A percentile compares a stretch with the other conserved stretches of the same genome.
Conservation (phyloP, 345 rosid genomes). For the Gossypioides kirkii region DNA sequence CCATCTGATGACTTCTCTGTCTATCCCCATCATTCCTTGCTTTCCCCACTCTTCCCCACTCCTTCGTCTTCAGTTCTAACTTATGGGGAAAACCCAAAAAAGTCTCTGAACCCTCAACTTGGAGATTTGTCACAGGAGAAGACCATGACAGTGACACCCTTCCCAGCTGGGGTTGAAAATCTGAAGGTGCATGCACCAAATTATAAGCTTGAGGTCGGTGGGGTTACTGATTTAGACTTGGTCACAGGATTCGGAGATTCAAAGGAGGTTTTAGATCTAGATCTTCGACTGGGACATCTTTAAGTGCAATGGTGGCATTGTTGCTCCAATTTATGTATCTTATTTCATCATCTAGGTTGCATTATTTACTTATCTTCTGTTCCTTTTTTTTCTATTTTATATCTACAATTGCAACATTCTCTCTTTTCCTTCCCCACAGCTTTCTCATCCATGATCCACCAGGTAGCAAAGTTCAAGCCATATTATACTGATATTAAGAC, state of each 20-base stretch:
- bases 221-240: slow-evolving; percentile 37
- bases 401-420: background rate
- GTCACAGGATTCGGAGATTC: slow-evolving; percentile 48
- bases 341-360: background rate
- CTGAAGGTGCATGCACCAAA: background rate
- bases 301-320: slow-evolving; percentile 15
- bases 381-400: background rate
- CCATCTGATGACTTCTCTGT: slow-evolving; percentile 22
- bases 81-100: slow-evolving; percentile 5
- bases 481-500: background rate
- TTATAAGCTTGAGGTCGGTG: slow-evolving; percentile 12
- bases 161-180: background rate
- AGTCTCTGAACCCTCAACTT: background rate
- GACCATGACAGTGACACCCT: slow-evolving; percentile 24
- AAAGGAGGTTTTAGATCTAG: slow-evolving; percentile 68
- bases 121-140: slow-evolving; percentile 20
- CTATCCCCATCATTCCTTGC: slow-evolving; percentile 18
- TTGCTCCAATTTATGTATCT: background rate
- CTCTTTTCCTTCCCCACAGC: background rate
- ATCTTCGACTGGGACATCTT: slow-evolving; percentile 75
- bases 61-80: slow-evolving; percentile 39
- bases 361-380: background rate
- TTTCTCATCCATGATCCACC: background rate
- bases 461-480: background rate
- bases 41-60: slow-evolving; percentile 19